A percentile compares a stretch with the other conserved stretches of the same genome.
Evolutionary conservation across 495 filamentous ascomycete genomes (phyloP).

Genomic region (Penicillium taxi): DNA sequence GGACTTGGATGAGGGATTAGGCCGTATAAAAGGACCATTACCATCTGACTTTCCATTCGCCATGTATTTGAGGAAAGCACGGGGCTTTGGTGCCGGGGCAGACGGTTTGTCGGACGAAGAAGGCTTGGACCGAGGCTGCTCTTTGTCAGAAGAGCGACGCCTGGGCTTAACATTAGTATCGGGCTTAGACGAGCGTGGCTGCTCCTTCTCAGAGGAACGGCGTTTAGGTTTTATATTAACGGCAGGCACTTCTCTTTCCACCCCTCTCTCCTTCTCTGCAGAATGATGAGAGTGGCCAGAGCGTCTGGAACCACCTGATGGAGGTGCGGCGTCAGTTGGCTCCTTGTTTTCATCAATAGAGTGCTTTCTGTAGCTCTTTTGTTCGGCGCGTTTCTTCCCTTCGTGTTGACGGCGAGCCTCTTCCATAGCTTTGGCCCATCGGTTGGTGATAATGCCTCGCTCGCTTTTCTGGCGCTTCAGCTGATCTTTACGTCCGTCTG

Average conservation of each 20-base stretch:
- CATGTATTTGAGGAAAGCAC: constrained; percentile 35
- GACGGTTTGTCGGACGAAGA: constrained; percentile 25
- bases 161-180: no score
- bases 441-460: constrained; percentile 27
- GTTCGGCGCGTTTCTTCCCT: constrained; percentile 23
- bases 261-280: constrained; percentile 11
- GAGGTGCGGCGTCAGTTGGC: constrained; percentile 9
- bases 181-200: neutral
- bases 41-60: constrained; percentile 31
- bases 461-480: constrained; percentile 32
- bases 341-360: constrained; percentile 17
- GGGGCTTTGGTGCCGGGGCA: constrained; percentile 17
- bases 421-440: constrained; percentile 35
- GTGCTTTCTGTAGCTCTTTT: constrained; percentile 11
- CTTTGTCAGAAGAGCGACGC: constrained; percentile 17
- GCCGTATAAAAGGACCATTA: constrained; percentile 27
- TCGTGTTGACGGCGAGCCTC: constrained; percentile 35
- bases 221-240: constrained; percentile 19
- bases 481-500: constrained; percentile 26
- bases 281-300: constrained; percentile 9
- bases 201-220: constrained; percentile 15
- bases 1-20: constrained; percentile 28
- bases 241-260: constrained; percentile 10
- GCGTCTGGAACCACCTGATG: constrained; percentile 11
- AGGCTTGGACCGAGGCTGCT: constrained; percentile 8